phyloP scores from a whole-genome alignment of 257 asterid genomes.

The Primulina huaijiensis region DNA sequence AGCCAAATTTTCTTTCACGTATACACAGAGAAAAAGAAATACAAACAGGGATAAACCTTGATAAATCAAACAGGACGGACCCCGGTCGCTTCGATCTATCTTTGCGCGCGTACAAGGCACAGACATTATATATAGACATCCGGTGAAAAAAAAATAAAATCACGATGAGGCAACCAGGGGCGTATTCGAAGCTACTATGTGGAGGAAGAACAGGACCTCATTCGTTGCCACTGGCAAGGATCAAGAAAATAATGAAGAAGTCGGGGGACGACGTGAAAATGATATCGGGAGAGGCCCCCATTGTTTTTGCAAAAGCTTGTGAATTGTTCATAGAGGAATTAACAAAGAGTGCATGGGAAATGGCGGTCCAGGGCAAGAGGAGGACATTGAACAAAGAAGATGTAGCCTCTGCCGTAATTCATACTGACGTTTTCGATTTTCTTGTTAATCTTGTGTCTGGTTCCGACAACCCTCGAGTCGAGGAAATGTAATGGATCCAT shows the following conservation, averaged over 20 bases:
- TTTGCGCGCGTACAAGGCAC: too few species aligned
- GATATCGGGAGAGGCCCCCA: conserved; percentile 88
- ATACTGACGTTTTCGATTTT: conserved; percentile 73
- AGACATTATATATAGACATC: too few species aligned
- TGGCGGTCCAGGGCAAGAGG: conserved; percentile 54
- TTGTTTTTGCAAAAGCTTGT: conserved; percentile 70
- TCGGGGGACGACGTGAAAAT: conserved; percentile 71
- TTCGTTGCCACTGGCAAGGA: conserved; percentile 68
- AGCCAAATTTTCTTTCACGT: background rate
- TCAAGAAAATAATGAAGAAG: conserved; percentile 71
- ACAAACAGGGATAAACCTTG: too few species aligned
- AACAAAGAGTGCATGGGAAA: conserved; percentile 62
- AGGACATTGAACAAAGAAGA: conserved; percentile 72
- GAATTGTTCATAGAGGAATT: conserved; percentile 68
- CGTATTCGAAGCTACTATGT: conserved; percentile 57
- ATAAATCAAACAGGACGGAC: too few species aligned
- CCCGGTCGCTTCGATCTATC: too few species aligned
- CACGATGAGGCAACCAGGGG: conserved; percentile 70
- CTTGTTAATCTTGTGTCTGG: conserved; percentile 48
- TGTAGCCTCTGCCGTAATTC: conserved; percentile 64
- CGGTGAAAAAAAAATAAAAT: too few species aligned
- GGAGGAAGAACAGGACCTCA: conserved; percentile 63
- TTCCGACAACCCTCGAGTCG: conserved; percentile 9
- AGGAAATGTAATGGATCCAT: background rate
- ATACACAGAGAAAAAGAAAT: background rate